phyloP scores from a whole-genome alignment of 83 land plant genomes.

The Larix sibirica region DNA sequence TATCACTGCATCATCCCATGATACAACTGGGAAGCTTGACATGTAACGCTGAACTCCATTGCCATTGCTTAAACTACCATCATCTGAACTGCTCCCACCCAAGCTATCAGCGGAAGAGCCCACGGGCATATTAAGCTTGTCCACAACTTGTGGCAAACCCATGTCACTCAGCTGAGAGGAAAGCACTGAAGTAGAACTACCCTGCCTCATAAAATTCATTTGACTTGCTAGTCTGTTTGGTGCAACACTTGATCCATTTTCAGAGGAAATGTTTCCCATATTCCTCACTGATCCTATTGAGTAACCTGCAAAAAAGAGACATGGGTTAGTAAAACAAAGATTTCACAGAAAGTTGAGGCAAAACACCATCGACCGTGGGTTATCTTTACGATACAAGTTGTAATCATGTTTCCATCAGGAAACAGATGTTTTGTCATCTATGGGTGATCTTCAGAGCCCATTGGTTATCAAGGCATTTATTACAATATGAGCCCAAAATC shows the following conservation, averaged over 20 bases:
- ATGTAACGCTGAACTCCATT: conserved; percentile 27
- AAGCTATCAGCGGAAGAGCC: conserved; percentile 17
- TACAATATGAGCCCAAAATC: too few relatives aligned
- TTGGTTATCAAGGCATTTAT: not conserved
- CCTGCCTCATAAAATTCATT: conserved; percentile 32
- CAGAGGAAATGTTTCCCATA: not conserved
- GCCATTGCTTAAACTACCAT: conserved; percentile 23
- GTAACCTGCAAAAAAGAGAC: conserved; percentile 17
- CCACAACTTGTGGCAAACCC: conserved; percentile 31
- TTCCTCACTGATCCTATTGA: conserved; percentile 12
- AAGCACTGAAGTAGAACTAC: conserved; percentile 31
- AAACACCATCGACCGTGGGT: not conserved
- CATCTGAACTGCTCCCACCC: conserved; percentile 24
- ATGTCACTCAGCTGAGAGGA: conserved; percentile 53
- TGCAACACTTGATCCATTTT: conserved; percentile 7
- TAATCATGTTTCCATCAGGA: not conserved
- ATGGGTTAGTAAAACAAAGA: not conserved
- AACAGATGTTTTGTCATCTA: not conserved
- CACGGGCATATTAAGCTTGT: conserved; percentile 12
- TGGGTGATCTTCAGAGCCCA: not conserved
- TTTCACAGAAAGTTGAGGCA: not conserved
- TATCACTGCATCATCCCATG: conserved; percentile 37
- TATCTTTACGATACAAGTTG: not conserved
- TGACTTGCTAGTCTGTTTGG: conserved; percentile 31
- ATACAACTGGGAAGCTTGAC: conserved; percentile 27